Evolutionary conservation across 1,284 basidiomycete genomes (phyloP).

Genomic region (Pyrrhoderma noxium): DNA sequence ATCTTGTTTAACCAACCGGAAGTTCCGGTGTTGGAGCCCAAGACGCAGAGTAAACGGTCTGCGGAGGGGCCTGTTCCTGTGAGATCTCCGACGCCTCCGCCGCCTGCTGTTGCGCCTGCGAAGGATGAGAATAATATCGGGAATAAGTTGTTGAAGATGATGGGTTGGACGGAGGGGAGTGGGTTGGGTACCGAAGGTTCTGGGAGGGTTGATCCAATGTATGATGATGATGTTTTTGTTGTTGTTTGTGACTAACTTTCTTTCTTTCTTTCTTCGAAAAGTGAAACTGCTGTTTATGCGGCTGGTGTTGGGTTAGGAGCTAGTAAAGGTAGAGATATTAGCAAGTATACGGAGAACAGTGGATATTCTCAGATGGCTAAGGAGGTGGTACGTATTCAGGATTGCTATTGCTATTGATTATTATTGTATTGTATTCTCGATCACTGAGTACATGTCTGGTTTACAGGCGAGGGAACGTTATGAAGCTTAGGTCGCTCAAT

Average conservation of each 20-base stretch:
- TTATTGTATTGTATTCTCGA: conserved; percentile 18
- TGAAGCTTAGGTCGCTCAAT: conserved; percentile 13
- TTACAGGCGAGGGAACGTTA: conserved; percentile 41
- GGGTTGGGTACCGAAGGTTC: conserved; percentile 76
- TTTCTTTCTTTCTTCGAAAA: conserved; percentile 27
- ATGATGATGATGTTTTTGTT: conserved; percentile 24
- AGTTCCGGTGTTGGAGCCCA: conserved; percentile 53
- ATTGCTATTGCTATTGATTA: too few relatives aligned
- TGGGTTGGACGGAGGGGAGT: conserved; percentile 91
- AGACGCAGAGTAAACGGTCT: conserved; percentile 38
- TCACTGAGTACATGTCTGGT: conserved; percentile 23
- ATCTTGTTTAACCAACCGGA: conserved; percentile 88
- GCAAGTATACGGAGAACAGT: conserved; percentile 63
- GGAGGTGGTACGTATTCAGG: conserved; percentile 38
- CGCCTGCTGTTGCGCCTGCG: conserved; percentile 55
- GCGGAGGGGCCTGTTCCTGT: conserved; percentile 59
- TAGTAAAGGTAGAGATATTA: conserved; percentile 77
- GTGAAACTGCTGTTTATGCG: conserved; percentile 78
- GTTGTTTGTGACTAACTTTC: background rate
- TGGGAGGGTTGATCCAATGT: conserved; percentile 83
- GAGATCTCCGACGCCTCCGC: conserved; percentile 54
- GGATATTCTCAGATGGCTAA: conserved; percentile 72
- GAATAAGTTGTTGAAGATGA: conserved; percentile 87
- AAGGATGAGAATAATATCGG: conserved; percentile 80
- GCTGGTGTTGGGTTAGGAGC: conserved; percentile 83